Conservation (phyloP, 1,284 basidiomycete genomes). For the Malassezia brasiliensis region DNA sequence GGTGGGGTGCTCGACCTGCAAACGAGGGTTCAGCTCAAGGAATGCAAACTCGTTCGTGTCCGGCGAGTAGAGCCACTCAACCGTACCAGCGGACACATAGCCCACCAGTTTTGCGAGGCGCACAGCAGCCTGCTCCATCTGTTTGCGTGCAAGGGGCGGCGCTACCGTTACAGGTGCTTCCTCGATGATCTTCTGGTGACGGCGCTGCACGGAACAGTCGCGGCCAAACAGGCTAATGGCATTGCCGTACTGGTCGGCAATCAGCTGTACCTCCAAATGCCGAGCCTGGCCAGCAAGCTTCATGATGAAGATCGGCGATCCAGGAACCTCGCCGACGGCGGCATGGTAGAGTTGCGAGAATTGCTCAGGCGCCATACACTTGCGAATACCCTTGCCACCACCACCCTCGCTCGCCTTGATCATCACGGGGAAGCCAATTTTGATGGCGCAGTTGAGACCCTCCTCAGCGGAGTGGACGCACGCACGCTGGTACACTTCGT, state of each 20-base stretch:
- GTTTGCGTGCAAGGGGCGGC: slow-evolving; percentile 59
- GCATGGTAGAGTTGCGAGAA: slow-evolving; percentile 92
- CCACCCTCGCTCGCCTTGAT: slow-evolving; percentile 99
- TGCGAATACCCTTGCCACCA: slow-evolving; percentile 75
- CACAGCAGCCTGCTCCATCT: slow-evolving; percentile 98
- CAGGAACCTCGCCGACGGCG: slow-evolving; percentile 85
- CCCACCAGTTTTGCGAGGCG: slow-evolving; percentile 94
- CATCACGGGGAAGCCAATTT: slow-evolving; percentile 96
- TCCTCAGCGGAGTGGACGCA: slow-evolving; percentile 85
- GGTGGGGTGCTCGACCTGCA: slow-evolving; percentile 92
- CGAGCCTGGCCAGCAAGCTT: slow-evolving; percentile 95
- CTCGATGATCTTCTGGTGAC: slow-evolving; percentile 99
- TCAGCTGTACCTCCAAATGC: slow-evolving; percentile 93
- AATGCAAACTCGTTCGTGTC: slow-evolving; percentile 90
- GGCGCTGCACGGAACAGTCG: slow-evolving; percentile 97
- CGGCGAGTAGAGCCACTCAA: slow-evolving; percentile 95
- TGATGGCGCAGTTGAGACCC: slow-evolving; percentile 70
- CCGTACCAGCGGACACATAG: slow-evolving; percentile 96
- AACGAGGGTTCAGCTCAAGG: slow-evolving; percentile 96
- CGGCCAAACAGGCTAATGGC: slow-evolving; percentile 98
- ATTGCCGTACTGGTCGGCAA: slow-evolving; percentile 98
- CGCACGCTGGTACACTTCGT: slow-evolving; percentile 78
- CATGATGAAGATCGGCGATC: slow-evolving; percentile 99
- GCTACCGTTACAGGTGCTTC: slow-evolving; percentile 98
- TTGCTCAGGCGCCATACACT: slow-evolving; percentile 54